Percentiles rank a stretch among this genome's conserved stretches.
Evolutionary conservation across 1,284 basidiomycete genomes (phyloP).

Genomic region (Microbotryum silenes-acaulis): DNA sequence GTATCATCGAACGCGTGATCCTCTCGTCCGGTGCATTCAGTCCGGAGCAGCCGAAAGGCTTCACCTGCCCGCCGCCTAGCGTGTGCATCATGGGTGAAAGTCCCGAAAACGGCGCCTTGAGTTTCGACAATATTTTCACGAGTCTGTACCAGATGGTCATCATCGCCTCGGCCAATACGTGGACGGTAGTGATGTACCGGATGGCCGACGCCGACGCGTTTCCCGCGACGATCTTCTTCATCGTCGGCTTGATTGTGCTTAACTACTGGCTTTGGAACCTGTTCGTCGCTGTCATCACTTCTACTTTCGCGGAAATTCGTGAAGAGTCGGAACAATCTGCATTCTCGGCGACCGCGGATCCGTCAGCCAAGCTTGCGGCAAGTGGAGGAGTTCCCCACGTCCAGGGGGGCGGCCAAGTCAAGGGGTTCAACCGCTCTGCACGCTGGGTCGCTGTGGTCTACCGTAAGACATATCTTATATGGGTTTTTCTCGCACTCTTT

Average conservation of each 20-base stretch:
- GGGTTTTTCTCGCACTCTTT: slow-evolving; percentile 57
- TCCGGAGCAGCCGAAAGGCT: neutral
- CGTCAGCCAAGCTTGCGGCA: neutral
- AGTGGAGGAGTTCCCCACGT: neutral
- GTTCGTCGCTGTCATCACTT: slow-evolving; percentile 84
- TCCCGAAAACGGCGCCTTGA: slow-evolving; percentile 60
- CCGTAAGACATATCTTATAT: slow-evolving; percentile 55
- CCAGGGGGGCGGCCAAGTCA: too few relatives aligned
- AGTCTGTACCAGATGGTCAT: slow-evolving; percentile 78
- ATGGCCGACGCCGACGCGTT: slow-evolving; percentile 91
- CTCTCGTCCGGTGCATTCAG: neutral
- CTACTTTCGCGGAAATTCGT: slow-evolving; percentile 84
- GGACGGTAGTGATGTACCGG: slow-evolving; percentile 68
- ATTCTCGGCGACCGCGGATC: slow-evolving; percentile 54
- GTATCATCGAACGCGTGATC: slow-evolving; percentile 59
- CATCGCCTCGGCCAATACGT: slow-evolving; percentile 57
- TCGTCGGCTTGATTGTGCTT: slow-evolving; percentile 70
- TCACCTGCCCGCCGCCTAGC: neutral
- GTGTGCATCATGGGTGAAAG: slow-evolving; percentile 55
- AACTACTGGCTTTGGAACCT: slow-evolving; percentile 63
- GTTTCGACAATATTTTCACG: slow-evolving; percentile 84
- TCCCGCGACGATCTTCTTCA: slow-evolving; percentile 78
- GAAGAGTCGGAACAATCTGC: slow-evolving; percentile 84
- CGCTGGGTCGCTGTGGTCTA: slow-evolving; percentile 30
- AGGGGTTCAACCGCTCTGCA: slow-evolving; percentile 24